Percentiles rank a stretch among this genome's conserved stretches.
phyloP scores from a whole-genome alignment of 2,329 filamentous ascomycete species.

The Microsporum ferrugineum region DNA sequence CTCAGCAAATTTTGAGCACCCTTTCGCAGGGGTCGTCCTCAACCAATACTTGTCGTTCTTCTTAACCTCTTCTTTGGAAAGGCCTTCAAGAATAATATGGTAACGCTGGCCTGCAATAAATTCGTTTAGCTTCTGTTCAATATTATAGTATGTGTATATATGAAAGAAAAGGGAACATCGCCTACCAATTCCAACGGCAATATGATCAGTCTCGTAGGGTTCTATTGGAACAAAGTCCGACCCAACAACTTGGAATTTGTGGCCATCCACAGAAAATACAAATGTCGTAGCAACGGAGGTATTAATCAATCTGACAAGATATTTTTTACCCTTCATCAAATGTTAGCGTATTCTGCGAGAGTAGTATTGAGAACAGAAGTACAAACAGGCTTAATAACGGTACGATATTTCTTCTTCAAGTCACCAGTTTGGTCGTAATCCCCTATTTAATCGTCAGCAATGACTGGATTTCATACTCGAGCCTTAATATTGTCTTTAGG shows the following conservation, averaged over 20 bases:
- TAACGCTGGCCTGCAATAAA: slow-evolving; percentile 27
- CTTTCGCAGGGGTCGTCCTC: slow-evolving; percentile 34
- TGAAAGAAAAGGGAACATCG: background rate
- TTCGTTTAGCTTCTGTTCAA: background rate
- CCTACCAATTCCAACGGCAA: slow-evolving; percentile 37
- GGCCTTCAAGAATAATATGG: slow-evolving; percentile 25
- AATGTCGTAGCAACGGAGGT: slow-evolving; percentile 40
- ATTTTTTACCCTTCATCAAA: slow-evolving; percentile 19
- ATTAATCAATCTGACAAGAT: slow-evolving; percentile 28
- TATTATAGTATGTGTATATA: background rate
- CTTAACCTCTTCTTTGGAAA: slow-evolving; percentile 15
- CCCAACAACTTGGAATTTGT: slow-evolving; percentile 47
- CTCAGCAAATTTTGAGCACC: slow-evolving; percentile 26
- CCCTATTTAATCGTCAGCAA: background rate
- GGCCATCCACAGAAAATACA: slow-evolving; percentile 43
- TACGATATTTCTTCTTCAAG: background rate
- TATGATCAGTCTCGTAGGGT: slow-evolving; percentile 41
- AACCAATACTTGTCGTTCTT: slow-evolving; percentile 28
- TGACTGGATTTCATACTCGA: background rate
- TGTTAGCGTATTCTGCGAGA: background rate
- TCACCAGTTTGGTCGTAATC: slow-evolving; percentile 5
- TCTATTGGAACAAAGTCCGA: slow-evolving; percentile 48
- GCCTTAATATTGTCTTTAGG: background rate
- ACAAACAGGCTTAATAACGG: slow-evolving; percentile 4
- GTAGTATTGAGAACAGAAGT: background rate